Evolutionary conservation across 2,329 filamentous ascomycete species (phyloP).

Genomic region (Aaosphaeria arxii): DNA sequence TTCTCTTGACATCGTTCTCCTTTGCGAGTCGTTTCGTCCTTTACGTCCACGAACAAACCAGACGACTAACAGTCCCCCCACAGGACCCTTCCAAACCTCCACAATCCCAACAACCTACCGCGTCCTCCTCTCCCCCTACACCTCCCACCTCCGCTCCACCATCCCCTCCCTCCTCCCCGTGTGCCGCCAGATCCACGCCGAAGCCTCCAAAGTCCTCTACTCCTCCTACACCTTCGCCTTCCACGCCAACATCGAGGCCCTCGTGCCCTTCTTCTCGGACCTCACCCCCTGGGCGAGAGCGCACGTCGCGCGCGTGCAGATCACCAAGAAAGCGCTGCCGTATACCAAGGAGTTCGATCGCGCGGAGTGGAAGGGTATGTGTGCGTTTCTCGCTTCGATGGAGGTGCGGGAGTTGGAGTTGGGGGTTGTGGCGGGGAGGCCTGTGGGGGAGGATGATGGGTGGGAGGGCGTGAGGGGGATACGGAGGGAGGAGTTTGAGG

Average conservation of each 20-base stretch:
- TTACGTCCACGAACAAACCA: constrained; percentile 4
- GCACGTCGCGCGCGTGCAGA: constrained; percentile 49
- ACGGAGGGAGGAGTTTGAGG: constrained; percentile 15
- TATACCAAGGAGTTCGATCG: constrained; percentile 55
- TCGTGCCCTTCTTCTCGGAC: constrained; percentile 59
- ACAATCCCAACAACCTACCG: constrained; percentile 56
- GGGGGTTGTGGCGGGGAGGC: constrained; percentile 55
- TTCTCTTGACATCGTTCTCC: too few species aligned
- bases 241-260: constrained; percentile 57
- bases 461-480: constrained; percentile 48
- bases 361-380: constrained; percentile 55
- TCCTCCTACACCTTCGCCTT: constrained; percentile 58
- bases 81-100: constrained; percentile 42
- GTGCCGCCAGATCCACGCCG: constrained; percentile 46
- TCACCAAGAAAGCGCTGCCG: constrained; percentile 56
- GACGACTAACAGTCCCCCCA: constrained; percentile 2
- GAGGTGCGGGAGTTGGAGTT: constrained; percentile 36
- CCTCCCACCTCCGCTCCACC: constrained; percentile 45
- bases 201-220: constrained; percentile 58
- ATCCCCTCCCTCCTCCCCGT: constrained; percentile 25
- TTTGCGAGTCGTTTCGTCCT: too few species aligned
- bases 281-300: constrained; percentile 49
- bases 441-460: constrained; percentile 28
- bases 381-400: constrained; percentile 45
- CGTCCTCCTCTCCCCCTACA: constrained; percentile 44